Conservation (phyloP, 2,329 filamentous ascomycete species). For the Thelonectria discophora region DNA sequence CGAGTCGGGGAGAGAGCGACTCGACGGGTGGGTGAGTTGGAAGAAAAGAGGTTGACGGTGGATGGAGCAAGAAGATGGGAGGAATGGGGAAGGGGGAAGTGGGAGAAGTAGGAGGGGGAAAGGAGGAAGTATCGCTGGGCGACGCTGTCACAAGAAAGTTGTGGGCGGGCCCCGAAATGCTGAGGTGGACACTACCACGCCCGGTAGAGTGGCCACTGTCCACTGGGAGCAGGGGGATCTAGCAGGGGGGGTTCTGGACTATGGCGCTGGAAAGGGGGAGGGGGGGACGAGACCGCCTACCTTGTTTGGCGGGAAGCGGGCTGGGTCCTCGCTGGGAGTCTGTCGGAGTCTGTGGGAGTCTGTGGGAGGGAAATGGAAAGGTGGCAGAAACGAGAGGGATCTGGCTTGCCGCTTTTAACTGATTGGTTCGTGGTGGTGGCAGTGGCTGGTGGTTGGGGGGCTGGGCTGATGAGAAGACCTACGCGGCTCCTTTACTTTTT, state of each 20-base stretch:
- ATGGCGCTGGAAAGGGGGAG: conserved; percentile 15
- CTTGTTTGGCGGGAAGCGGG: conserved; percentile 33
- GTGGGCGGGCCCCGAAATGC: conserved; percentile 48
- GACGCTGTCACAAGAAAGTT: conserved; percentile 48
- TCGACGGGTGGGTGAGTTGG: conserved; percentile 29
- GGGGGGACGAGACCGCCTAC: conserved; percentile 42
- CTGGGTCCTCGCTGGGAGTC: conserved; percentile 6
- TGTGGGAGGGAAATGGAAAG: conserved; percentile 29
- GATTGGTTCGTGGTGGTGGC: conserved; percentile 48
- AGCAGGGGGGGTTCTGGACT: conserved; percentile 16
- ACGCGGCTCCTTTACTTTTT: neutral
- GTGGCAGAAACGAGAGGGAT: conserved; percentile 37
- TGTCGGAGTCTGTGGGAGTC: neutral
- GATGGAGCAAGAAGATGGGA: conserved; percentile 43
- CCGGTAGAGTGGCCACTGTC: conserved; percentile 24
- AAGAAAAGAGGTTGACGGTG: conserved; percentile 43
- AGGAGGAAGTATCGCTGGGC: conserved; percentile 49
- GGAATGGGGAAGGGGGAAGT: conserved; percentile 42
- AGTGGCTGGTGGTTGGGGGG: conserved; percentile 29
- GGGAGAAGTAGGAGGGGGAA: conserved; percentile 36
- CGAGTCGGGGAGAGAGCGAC: conserved; percentile 44
- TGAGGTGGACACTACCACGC: conserved; percentile 42
- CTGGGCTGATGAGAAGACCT: conserved; percentile 29
- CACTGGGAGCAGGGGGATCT: conserved; percentile 24
- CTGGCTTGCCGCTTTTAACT: conserved; percentile 46